Evolutionary conservation across 371 early-diverging fungal species (phyloP).

Genomic region (Rhizopus arrhizus): DNA sequence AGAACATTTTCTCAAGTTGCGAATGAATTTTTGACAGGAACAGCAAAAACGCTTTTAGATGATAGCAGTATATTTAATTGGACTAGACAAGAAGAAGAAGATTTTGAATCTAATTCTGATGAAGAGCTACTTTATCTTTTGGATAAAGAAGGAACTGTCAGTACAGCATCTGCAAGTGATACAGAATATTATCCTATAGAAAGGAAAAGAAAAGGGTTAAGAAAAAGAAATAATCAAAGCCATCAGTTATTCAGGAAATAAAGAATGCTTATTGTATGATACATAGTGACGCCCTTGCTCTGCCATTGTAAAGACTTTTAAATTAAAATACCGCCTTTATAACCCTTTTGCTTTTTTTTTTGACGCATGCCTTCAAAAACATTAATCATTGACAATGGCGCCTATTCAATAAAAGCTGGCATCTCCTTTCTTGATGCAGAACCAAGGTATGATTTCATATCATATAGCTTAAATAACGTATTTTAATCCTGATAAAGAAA

Average conservation of each 20-base stretch:
- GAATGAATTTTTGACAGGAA: slow-evolving; percentile 37
- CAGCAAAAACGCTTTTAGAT: slow-evolving; percentile 54
- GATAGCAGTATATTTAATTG: slow-evolving; percentile 65
- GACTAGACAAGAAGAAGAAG: slow-evolving; percentile 32
- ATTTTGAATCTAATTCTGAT: slow-evolving; percentile 19
- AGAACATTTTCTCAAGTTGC: slow-evolving; percentile 44
- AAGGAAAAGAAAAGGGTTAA: background rate
- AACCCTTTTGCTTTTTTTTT: background rate
- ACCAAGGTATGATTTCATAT: slow-evolving; percentile 31
- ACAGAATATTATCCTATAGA: slow-evolving; percentile 3
- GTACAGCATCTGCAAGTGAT: slow-evolving; percentile 27
- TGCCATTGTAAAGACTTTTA: no score
- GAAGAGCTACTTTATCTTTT: slow-evolving; percentile 25
- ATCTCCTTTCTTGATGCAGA: slow-evolving; percentile 35
- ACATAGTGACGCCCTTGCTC: no score
- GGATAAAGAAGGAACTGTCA: slow-evolving; percentile 14
- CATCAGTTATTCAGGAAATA: no score
- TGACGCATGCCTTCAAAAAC: slow-evolving; percentile 18
- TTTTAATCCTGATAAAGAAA: slow-evolving; percentile 17
- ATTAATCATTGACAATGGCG: slow-evolving; percentile 80
- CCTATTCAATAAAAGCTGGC: slow-evolving; percentile 72
- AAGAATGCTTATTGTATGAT: no score
- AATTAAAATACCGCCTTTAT: background rate
- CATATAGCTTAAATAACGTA: background rate
- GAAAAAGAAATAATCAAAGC: background rate